phyloP scores from a whole-genome alignment of 2,329 filamentous ascomycete genomes.

The Daldinia sp. region DNA sequence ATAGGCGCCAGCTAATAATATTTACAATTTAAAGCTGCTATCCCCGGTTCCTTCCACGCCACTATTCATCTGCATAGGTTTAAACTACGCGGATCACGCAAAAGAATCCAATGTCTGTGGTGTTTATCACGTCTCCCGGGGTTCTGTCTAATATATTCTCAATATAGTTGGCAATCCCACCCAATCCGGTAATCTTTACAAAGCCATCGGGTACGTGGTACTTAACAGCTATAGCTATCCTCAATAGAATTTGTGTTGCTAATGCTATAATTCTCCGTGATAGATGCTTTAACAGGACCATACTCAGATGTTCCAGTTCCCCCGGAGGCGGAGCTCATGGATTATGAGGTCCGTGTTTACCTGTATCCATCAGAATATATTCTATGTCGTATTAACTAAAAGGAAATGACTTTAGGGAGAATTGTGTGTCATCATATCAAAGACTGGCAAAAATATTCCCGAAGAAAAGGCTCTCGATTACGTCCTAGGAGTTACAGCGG shows the following conservation, averaged over 20 bases:
- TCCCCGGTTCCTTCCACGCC: slow-evolving; percentile 8
- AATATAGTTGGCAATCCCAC: slow-evolving; percentile 12
- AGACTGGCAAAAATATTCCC: slow-evolving; percentile 18
- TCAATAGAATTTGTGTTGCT: neutral
- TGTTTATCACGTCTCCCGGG: neutral
- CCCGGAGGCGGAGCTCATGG: slow-evolving; percentile 8
- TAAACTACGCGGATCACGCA: slow-evolving; percentile 22
- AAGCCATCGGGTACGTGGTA: slow-evolving; percentile 12
- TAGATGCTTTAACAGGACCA: slow-evolving; percentile 17
- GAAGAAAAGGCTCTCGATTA: slow-evolving; percentile 12
- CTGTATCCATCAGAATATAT: too few relatives aligned
- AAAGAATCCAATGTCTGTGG: slow-evolving; percentile 14
- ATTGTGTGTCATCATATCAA: slow-evolving; percentile 14
- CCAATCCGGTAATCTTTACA: slow-evolving; percentile 20
- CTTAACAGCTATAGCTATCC: neutral
- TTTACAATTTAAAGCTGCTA: neutral
- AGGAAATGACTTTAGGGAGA: slow-evolving; percentile 2
- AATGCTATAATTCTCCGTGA: neutral
- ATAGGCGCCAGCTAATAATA: neutral
- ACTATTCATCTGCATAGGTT: slow-evolving; percentile 12
- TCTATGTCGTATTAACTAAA: neutral
- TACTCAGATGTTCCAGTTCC: slow-evolving; percentile 14
- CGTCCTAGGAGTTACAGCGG: slow-evolving; percentile 13
- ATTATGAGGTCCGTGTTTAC: slow-evolving; percentile 11
- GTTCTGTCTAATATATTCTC: neutral